phyloP scores from a whole-genome alignment of 78 protist genomes.

The slime mould (Dictyostelium discoideum) region dicty_2.7 NC_007091.3:151501-152000 shows the following conservation, averaged over 20 bases:
- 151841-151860: conserved; percentile 73
- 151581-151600: no score
- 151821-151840: conserved; percentile 81
- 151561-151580: no score
- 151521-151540: conserved; percentile 76
- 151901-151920: conserved; percentile 51
- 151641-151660: no score
- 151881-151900: conserved; percentile 43
- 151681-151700: not conserved
- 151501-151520: conserved; percentile 49
- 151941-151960: conserved; percentile 43
- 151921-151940: conserved; percentile 43
- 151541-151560: not conserved
- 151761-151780: conserved; percentile 78
- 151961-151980: conserved; percentile 28
- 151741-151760: conserved; percentile 78
- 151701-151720: conserved; percentile 31
- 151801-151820: conserved; percentile 51
- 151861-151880: conserved; percentile 67
- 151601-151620: not conserved
- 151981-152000: conserved; percentile 15
- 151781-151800: conserved; percentile 76
- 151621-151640: not conserved
- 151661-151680: no score
- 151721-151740: conserved; percentile 65